Percentiles rank a stretch among this genome's conserved stretches.
Evolutionary conservation across 306 rosid genomes (phyloP).

Genomic region (Trichosanthes truncata): DNA sequence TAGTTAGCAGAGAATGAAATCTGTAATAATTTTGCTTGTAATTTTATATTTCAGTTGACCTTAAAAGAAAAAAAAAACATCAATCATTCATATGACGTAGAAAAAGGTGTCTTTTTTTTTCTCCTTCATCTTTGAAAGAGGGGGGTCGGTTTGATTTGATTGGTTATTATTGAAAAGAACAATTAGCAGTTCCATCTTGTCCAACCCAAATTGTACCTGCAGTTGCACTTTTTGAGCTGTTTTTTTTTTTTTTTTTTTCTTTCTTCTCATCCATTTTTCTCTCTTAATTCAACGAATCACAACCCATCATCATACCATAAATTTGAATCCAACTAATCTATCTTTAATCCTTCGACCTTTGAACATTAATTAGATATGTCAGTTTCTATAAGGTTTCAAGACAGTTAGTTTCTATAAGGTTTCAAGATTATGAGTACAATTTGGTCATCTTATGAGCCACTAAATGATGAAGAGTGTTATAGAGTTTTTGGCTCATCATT

Average conservation of each 20-base stretch:
- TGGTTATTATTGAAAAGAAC: slow-evolving; percentile 9
- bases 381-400: not conserved
- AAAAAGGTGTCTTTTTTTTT: not conserved
- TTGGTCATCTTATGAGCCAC: not conserved
- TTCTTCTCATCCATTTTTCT: not conserved
- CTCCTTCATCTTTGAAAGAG: not conserved
- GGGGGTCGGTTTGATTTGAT: slow-evolving; percentile 13
- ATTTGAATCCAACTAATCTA: not conserved
- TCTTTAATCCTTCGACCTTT: not conserved
- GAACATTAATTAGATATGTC: not conserved
- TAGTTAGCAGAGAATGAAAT: not conserved
- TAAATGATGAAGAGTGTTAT: not conserved
- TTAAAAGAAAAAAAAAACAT: not conserved
- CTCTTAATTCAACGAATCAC: slow-evolving; percentile 3
- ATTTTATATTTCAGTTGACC: slow-evolving; percentile 7
- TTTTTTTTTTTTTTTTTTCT: not conserved
- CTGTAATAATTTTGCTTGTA: not conserved
- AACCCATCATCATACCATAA: not conserved
- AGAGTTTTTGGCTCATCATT: not conserved
- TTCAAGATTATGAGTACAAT: not conserved
- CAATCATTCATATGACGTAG: slow-evolving; percentile 12
- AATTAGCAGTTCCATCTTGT: slow-evolving; percentile 15
- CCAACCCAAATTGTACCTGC: slow-evolving; percentile 4
- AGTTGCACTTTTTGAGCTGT: not conserved
- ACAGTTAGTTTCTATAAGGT: not conserved